These are phyloP conservation scores for Xylaria sp. DNA, from an alignment of 2,329 filamentous ascomycete genomes.

Conservation along the genomic window DNA sequence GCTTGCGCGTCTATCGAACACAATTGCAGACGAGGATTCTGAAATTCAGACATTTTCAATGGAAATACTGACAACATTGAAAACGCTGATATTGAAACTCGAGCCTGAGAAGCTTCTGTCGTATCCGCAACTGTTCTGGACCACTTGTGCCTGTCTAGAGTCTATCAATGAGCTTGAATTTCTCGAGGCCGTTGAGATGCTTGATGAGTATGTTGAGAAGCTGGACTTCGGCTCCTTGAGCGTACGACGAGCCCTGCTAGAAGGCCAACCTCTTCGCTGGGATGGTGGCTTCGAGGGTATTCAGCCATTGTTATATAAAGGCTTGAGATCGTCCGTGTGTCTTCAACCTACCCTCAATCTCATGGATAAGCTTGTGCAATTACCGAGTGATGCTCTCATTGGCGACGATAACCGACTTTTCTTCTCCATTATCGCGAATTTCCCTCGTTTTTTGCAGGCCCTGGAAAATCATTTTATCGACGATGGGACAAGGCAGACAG, in stretches of 20 bases:
- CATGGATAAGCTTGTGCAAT: slow-evolving; percentile 79
- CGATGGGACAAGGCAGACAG: slow-evolving; percentile 68
- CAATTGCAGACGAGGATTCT: slow-evolving; percentile 91
- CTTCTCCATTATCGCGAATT: slow-evolving; percentile 89
- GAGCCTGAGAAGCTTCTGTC: slow-evolving; percentile 81
- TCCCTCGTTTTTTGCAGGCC: slow-evolving; percentile 84
- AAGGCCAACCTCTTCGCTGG: slow-evolving; percentile 87
- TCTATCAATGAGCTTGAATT: slow-evolving; percentile 98
- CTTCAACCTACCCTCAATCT: slow-evolving; percentile 81
- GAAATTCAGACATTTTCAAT: slow-evolving; percentile 98
- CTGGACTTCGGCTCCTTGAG: slow-evolving; percentile 79
- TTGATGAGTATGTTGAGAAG: slow-evolving; percentile 86
- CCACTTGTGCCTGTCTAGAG: slow-evolving; percentile 93
- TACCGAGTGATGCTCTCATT: slow-evolving; percentile 83
- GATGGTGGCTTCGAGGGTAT: slow-evolving; percentile 89
- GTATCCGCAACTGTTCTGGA: slow-evolving; percentile 99
- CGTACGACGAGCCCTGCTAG: slow-evolving; percentile 76
- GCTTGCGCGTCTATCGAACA: slow-evolving; percentile 94
- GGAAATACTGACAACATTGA: slow-evolving; percentile 95
- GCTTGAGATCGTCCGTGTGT: slow-evolving; percentile 85
- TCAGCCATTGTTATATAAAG: slow-evolving; percentile 89
- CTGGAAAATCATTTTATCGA: slow-evolving; percentile 74
- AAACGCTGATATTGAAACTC: slow-evolving; percentile 88
- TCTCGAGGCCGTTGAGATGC: slow-evolving; percentile 88
- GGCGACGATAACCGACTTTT: slow-evolving; percentile 85